Percentiles rank a stretch among this genome's conserved stretches.
Conservation (phyloP, 176 grass and related monocot species). For the Aegilops speltoides region DNA sequence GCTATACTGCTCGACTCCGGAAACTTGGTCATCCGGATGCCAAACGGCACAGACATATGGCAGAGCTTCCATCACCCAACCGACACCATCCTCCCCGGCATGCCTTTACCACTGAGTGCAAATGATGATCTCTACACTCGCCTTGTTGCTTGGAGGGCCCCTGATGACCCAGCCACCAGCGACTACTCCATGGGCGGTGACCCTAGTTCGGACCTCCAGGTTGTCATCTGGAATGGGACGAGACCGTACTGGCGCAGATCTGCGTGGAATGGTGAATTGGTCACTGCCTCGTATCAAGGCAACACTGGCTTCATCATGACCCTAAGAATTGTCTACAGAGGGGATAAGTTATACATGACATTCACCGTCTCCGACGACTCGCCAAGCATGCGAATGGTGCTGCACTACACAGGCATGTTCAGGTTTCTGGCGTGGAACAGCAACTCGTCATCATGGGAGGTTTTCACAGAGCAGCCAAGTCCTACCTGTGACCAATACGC, state of each 20-base stretch:
- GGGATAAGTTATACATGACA: neutral
- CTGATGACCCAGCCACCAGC: constrained; percentile 33
- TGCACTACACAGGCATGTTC: constrained; percentile 30
- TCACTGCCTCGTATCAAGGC: neutral
- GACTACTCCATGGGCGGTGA: constrained; percentile 25
- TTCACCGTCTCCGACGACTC: constrained; percentile 31
- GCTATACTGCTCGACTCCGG: constrained; percentile 2
- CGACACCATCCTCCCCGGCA: constrained; percentile 34
- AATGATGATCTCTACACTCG: neutral
- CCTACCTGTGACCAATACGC: constrained; percentile 21
- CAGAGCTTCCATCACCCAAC: constrained; percentile 39
- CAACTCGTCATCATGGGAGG: neutral
- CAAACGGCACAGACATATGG: constrained; percentile 18
- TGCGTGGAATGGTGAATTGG: constrained; percentile 16
- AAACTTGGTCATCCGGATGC: constrained; percentile 28
- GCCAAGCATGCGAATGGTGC: neutral
- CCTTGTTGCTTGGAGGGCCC: constrained; percentile 40
- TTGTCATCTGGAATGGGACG: neutral
- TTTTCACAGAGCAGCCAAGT: neutral
- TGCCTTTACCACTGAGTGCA: constrained; percentile 15
- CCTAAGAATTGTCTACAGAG: neutral
- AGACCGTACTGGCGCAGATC: constrained; percentile 29
- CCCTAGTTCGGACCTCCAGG: constrained; percentile 10
- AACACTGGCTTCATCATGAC: neutral
- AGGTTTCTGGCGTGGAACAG: constrained; percentile 5